Base-by-base conservation (phyloP, 306 rosid genomes). In the Notholithocarpus densiflorus region DNA sequence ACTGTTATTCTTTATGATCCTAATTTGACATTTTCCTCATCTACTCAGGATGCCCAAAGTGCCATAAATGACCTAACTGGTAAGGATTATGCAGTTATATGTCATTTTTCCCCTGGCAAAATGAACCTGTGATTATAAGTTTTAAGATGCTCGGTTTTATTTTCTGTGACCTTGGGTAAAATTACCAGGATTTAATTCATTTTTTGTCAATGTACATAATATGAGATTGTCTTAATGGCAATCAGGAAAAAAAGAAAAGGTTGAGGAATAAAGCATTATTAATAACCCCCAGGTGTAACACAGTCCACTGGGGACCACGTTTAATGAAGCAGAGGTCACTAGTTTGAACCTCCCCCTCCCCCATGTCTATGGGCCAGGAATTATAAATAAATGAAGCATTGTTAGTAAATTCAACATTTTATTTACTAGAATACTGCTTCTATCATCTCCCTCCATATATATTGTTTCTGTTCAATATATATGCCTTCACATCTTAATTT, bases 1-100 rank as follows among this genome's bases (percentile, higher is more conserved):
- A 40, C 18, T 4, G n/a, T 17, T 23, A 20, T 68, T 66, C 27
- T 48, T 75, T 72, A 52, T 71, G 68, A 74, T 62, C 45, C 20
- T 60, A 18, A 53, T 77, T 73, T 83, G 72, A 65, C 79, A 23
- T 80, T 73, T 71, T 73, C 24, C 32, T 72, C 40, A 4, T 73
- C 61, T 61, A 21, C 61, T 26, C 86, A 95, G 98, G 98, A 95
- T 56, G 98, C 98, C 73, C 98, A 95, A 89, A 87, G 90, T 71
- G 94, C 98, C 24, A 92, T 95, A 78, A 95, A 95, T 89, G 98
- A 91, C 87, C 84, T 95, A 85, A 92, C 97, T 73, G 98, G 98
- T 95, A 84, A 89, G 97, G 68, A 66, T 72, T 29, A 45, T 80
- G 5, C 29, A 31, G 51, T 75, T 31, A 45, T 43, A 27, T 43